Conservation (phyloP, 73 alveolate genomes). For the Paraurostyla sp. region DNA sequence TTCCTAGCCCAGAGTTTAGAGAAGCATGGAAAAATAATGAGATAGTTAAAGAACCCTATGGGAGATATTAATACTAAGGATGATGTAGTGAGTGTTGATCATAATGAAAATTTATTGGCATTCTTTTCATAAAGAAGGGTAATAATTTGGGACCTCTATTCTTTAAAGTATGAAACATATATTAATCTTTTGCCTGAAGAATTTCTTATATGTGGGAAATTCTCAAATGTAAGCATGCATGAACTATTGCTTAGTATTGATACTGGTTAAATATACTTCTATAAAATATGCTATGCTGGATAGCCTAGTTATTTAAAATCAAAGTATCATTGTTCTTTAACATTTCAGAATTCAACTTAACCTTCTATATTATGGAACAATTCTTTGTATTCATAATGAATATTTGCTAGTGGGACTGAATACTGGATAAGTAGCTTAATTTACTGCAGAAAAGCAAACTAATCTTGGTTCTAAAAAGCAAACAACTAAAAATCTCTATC, state of each 20-base stretch:
- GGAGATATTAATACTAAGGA: neutral
- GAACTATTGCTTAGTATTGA: neutral
- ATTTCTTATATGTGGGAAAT: neutral
- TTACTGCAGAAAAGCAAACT: neutral
- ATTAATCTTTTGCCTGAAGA: neutral
- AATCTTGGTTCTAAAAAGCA: neutral
- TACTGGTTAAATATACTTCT: conserved; percentile 8
- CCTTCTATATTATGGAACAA: neutral
- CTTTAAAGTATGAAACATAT: conserved; percentile 1
- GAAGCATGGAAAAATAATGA: neutral
- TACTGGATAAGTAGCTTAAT: neutral
- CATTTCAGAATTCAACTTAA: neutral
- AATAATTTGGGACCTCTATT: neutral
- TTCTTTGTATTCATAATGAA: neutral
- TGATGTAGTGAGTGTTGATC: conserved; percentile 28
- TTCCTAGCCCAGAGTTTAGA: conserved; percentile 10
- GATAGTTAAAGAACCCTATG: neutral
- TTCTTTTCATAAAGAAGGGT: conserved; percentile 16
- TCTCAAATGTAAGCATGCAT: neutral
- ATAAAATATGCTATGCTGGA: neutral
- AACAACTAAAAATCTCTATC: neutral
- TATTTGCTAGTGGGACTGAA: neutral
- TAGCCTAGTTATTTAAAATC: neutral
- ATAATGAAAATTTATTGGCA: neutral
- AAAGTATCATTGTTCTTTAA: neutral